Percentiles rank a stretch among this genome's conserved stretches.
phyloP scores from a whole-genome alignment of 768 basidiomycete species.

The Calocybe indica region DNA sequence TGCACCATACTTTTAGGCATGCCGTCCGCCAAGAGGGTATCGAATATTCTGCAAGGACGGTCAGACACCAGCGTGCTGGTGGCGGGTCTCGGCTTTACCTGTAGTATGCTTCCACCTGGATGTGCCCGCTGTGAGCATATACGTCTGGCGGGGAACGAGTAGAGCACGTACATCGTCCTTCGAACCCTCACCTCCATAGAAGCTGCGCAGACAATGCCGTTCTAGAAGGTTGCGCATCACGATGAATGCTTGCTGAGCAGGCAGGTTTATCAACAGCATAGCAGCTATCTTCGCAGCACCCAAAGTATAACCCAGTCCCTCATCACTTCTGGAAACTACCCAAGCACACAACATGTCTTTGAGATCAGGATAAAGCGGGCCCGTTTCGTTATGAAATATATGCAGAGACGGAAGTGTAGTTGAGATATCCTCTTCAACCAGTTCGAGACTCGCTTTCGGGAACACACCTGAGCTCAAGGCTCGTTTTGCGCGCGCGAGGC shows the following conservation, averaged over 20 bases:
- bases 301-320: conserved; percentile 67
- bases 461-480: conserved; percentile 62
- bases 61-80: conserved; percentile 1
- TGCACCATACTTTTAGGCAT: conserved; percentile 80
- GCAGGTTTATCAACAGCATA: conserved; percentile 83
- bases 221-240: conserved; percentile 84
- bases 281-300: conserved; percentile 75
- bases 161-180: conserved; percentile 72
- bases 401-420: conserved; percentile 72
- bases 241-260: conserved; percentile 67
- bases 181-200: conserved; percentile 66
- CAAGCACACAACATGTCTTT: conserved; percentile 84
- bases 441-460: conserved; percentile 51
- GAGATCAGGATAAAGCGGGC: conserved; percentile 77
- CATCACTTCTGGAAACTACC: conserved; percentile 81
- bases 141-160: conserved; percentile 2
- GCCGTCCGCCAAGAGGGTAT: conserved; percentile 84
- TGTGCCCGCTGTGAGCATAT: conserved; percentile 14
- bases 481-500: conserved; percentile 68
- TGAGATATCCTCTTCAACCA: conserved; percentile 71
- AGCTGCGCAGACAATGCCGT: conserved; percentile 78
- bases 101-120: conserved; percentile 86
- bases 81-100: conserved; percentile 38
- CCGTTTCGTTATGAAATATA: conserved; percentile 70
- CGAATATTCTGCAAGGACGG: conserved; percentile 64